Percentiles rank a stretch among this genome's conserved stretches.
These are phyloP conservation scores for Exophiala sp. DNA, from an alignment of 2,329 filamentous ascomycete genomes.

Conservation along the genomic window DNA sequence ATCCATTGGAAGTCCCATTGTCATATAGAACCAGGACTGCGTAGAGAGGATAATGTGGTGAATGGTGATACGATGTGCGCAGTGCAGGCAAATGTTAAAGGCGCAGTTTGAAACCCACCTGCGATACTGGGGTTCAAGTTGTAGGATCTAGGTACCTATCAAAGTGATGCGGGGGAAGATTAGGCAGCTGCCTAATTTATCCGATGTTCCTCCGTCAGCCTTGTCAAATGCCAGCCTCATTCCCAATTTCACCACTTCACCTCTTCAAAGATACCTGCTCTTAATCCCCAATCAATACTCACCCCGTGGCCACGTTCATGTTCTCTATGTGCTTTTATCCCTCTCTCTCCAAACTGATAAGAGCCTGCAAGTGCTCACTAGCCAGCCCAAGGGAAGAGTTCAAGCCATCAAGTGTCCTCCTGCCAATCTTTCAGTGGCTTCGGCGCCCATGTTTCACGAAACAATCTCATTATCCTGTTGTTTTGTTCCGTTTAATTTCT, in stretches of 20 bases:
- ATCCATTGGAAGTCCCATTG: slow-evolving; percentile 57
- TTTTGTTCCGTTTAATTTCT: slow-evolving; percentile 4
- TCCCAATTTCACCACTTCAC: neutral
- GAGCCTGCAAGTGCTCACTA: neutral
- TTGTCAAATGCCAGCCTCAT: neutral
- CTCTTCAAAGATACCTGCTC: neutral
- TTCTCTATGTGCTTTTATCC: neutral
- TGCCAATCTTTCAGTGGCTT: slow-evolving; percentile 8
- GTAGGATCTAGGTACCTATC: no score
- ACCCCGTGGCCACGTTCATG: neutral
- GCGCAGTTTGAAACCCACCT: neutral
- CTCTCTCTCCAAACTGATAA: neutral
- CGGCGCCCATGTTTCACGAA: slow-evolving; percentile 20
- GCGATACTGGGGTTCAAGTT: no score
- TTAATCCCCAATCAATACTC: neutral
- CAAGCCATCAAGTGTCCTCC: neutral
- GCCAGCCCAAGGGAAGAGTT: neutral
- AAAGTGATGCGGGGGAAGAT: no score
- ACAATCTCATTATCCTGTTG: slow-evolving; percentile 16
- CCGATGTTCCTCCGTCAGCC: slow-evolving; percentile 6
- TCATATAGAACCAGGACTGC: slow-evolving; percentile 2
- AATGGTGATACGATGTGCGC: neutral
- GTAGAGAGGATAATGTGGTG: neutral
- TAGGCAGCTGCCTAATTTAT: neutral
- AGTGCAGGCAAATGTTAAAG: slow-evolving; percentile 5